Evolutionary conservation across 331 rosid genomes (phyloP), one percentile per base, ranked within the genome.

Genomic region (Telfairia occidentalis): DNA sequence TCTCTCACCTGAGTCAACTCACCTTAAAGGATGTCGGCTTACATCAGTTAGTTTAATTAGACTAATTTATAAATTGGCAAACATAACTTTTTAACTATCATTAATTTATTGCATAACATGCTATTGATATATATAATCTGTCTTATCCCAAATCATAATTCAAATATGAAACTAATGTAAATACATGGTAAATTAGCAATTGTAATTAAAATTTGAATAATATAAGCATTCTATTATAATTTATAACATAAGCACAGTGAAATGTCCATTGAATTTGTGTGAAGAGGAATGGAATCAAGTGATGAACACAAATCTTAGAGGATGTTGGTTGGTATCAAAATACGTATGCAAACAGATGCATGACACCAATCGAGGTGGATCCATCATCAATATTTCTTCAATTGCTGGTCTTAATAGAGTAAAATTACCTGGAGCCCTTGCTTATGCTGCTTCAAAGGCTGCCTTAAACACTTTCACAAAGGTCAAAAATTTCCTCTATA

Each of bases 311-410:
- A 93, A 93, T 84, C 30, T 90, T 28, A 89, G 77, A 0, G 98
- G 98, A 13, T 64, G 84, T 5, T 92, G 98, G 96, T 79, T 90
- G 81, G 97, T 92, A 42, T 90, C 98, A 38, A 92, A 87, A 37
- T 81, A 77, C 63, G 86, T 89, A 19, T 78, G 90, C 83, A 67
- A 78, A 49, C 85, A 28, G 52, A 91, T 93, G 97, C 50, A 83
- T 24, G 88, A 85, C 28, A 75, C 89, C 0, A 49, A 66, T 16
- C 32, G 19, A 3, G 85, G 87, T 78, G 96, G 98, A 16, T 84
- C 96, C 37, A 78, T 93, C 57, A 89, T 93, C 77, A 93, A 93
- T 66, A 84, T 93, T 26, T 64, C 97, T 71, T 93, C 98, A n/a
- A 83, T 86, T 58, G 74, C 79, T 34, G 97, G 96, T 45, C 34